These are phyloP conservation scores for Candida ortonii DNA, from an alignment of 805 yeast genomes.

Conservation along the genomic window DNA sequence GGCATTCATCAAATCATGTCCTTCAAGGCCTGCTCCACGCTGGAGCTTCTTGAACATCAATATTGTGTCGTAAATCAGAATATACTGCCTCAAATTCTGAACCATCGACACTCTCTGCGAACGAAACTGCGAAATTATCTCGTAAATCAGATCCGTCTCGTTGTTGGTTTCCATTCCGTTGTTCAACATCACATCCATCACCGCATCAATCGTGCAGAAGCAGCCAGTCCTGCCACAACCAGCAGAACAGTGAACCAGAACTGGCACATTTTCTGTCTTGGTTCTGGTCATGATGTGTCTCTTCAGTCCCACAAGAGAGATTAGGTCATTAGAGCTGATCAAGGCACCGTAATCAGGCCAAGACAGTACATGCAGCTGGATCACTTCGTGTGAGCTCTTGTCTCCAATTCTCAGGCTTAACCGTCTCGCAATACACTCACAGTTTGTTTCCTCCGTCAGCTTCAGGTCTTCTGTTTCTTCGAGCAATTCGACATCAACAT, in stretches of 20 bases:
- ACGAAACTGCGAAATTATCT: conserved; percentile 46
- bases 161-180: conserved; percentile 9
- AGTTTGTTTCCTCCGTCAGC: conserved; percentile 21
- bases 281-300: conserved; percentile 21
- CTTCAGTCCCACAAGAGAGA: conserved; percentile 48
- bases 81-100: conserved; percentile 53
- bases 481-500: conserved; percentile 24
- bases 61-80: conserved; percentile 46
- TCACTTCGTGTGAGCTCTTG: conserved; percentile 41
- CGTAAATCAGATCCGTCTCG: conserved; percentile 42
- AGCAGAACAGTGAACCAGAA: conserved; percentile 88
- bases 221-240: conserved; percentile 98
- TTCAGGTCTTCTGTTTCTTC: conserved; percentile 28
- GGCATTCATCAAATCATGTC: conserved; percentile 7
- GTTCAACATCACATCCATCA: conserved; percentile 39
- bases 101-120: conserved; percentile 57
- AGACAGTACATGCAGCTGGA: conserved; percentile 71
- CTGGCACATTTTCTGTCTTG: conserved; percentile 38
- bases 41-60: conserved; percentile 27
- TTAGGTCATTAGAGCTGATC: conserved; percentile 52
- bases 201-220: conserved; percentile 67
- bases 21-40: conserved; percentile 7
- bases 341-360: conserved; percentile 86
- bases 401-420: conserved; percentile 40
- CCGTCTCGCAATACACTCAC: conserved; percentile 38